Evolutionary conservation across 1,284 basidiomycete species (phyloP), one percentile per base, ranked within the genome.

Genomic region (Kwoniella shivajii): DNA sequence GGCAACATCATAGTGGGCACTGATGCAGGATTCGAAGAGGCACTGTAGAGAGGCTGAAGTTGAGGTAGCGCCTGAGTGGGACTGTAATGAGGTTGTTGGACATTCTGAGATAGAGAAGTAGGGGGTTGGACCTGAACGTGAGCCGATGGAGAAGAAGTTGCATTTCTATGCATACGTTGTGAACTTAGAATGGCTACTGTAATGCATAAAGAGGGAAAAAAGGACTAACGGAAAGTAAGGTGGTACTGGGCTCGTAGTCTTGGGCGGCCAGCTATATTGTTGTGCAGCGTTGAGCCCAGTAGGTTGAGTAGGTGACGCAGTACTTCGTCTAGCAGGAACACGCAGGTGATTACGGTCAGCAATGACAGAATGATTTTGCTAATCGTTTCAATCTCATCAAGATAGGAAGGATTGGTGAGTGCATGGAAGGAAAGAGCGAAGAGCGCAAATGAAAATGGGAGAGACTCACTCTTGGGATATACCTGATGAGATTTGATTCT

Each of bases 391-490:
- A 33, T 22, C n/a, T 47, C 13, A 47, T 34, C 33, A 47, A 36
- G 26, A 47, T 30, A 24, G 45, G 31, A 34, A 47, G 36, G 31
- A 34, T 11, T 30, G 13, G 22, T 24, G 18, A n/a, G 51, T 18
- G 18, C 20, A 38, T 16, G 48, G 36, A 9, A 27, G 16, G 26
- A 26, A 36, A 20, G 31, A 18, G 42, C 6, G 29, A 43, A n/a
- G 42, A 43, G 18, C 11, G 22, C 11, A 6, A 33, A 45, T n/a
- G 5, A 18, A 10, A 2, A n/a, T 1, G 10, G 2, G 1, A 16
- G 20, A 6, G 11, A 56, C 55, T 41, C 29, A 56, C 55, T 51
- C 55, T 33, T 50, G 48, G 14, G 55, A 56, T 4, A 56, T 14
- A 30, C 48, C 48, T 3, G 55, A 46, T 14, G 51, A 33, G 42